phyloP scores from a whole-genome alignment of 257 asterid species.

The Scutellaria baicalensis region DNA sequence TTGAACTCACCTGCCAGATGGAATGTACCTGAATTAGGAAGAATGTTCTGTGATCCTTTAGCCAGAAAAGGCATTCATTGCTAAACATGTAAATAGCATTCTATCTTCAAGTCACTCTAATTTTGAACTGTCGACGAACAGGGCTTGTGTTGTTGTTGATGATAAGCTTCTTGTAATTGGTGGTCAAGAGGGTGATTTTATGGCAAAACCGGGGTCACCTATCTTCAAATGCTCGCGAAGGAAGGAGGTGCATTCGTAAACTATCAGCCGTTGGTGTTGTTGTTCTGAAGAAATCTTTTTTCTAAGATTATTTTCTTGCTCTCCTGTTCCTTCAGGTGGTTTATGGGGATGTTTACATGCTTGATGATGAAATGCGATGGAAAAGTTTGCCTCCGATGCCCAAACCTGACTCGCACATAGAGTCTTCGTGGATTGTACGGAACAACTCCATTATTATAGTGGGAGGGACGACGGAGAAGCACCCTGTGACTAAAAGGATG shows the following conservation, averaged over 20 bases:
- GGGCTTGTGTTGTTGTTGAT: conserved; percentile 57
- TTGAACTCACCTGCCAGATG: not conserved
- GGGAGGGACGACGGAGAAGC: conserved; percentile 79
- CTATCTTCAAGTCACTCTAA: no score
- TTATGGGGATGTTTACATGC: conserved; percentile 69
- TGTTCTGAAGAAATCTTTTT: not conserved
- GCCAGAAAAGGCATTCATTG: no score
- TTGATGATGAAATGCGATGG: conserved; percentile 57
- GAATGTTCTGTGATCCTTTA: no score
- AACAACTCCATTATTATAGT: conserved; percentile 49
- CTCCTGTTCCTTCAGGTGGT: conserved; percentile 40
- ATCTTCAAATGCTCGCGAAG: conserved; percentile 72
- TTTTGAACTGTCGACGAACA: not conserved
- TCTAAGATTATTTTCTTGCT: not conserved
- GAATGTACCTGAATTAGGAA: not conserved
- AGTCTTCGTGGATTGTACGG: conserved; percentile 52
- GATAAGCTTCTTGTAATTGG: conserved; percentile 65
- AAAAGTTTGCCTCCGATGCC: conserved; percentile 51
- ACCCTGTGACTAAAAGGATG: conserved; percentile 70
- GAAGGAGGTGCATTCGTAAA: conserved; percentile 41
- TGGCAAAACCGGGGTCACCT: conserved; percentile 80
- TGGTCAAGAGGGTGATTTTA: conserved; percentile 85
- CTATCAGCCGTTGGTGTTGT: not conserved
- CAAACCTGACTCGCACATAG: conserved; percentile 67
- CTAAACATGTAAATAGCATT: no score